These are phyloP conservation scores for Kregervanrija delftensis DNA, from an alignment of 805 yeast species.

Conservation along the genomic window DNA sequence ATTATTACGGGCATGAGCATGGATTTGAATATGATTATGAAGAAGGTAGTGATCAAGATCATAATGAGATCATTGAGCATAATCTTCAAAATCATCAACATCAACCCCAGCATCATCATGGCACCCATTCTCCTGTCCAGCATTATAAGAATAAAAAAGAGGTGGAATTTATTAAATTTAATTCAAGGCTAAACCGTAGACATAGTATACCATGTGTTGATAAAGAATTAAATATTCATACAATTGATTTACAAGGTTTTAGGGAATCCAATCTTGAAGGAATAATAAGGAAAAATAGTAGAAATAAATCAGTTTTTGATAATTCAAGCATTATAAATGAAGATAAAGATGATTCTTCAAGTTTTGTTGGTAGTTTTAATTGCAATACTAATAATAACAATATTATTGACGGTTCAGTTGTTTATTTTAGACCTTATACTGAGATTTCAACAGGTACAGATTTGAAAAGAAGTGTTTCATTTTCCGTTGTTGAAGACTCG, in stretches of 20 bases:
- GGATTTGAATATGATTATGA: constrained; percentile 15
- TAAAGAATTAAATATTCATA: constrained; percentile 26
- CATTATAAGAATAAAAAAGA: constrained; percentile 9
- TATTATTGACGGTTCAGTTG: constrained; percentile 1
- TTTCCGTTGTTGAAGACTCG: constrained; percentile 18
- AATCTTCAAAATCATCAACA: too few relatives aligned
- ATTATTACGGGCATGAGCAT: neutral
- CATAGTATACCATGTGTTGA: constrained; percentile 32
- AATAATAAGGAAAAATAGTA: too few relatives aligned
- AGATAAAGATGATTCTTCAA: too few relatives aligned
- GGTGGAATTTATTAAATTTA: constrained; percentile 15
- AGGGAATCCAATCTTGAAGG: too few relatives aligned
- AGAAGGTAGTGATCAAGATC: constrained; percentile 1
- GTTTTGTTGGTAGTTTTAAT: too few relatives aligned
- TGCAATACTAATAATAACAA: too few relatives aligned
- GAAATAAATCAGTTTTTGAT: too few relatives aligned
- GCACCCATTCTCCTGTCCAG: neutral
- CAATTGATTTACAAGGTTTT: constrained; percentile 13
- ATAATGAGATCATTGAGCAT: too few relatives aligned
- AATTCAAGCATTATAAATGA: too few relatives aligned
- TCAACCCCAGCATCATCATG: neutral
- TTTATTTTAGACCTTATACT: constrained; percentile 4
- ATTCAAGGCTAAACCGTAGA: constrained; percentile 27
- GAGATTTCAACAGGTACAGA: neutral
- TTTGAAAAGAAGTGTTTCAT: constrained; percentile 29